Base-by-base conservation (phyloP, 1,284 basidiomycete species). In the Phaffia rhodozyma region DNA sequence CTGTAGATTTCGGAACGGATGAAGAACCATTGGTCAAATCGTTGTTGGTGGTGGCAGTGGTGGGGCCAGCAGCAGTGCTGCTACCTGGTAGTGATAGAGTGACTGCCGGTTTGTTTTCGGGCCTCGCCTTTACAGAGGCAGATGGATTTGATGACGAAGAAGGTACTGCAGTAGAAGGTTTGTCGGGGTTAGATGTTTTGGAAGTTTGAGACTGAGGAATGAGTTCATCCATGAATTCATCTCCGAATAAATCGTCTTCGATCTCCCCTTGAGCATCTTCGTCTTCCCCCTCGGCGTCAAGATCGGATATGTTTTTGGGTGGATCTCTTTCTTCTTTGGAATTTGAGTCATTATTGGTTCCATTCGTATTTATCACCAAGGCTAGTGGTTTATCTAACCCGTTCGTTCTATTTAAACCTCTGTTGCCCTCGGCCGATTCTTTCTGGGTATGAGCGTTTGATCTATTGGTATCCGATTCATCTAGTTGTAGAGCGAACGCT, bases 191-290 rank as follows among this genome's bases (percentile, higher is more conserved):
- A 18, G n/a, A 25, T 43, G 13, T 47, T 47, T n/a, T 29, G 21
- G 34, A 48, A n/a, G 53, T 55, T 34, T n/a, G n/a, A n/a, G 29
- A 30, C 25, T 34, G 29, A 25, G 29, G 52, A 38, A 47, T 53
- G 2, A 43, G 25, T 29, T 54, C 60, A 6, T 55, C 60, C 34
- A 47, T n/a, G 16, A 34, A 55, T 34, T 25, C 54, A 50, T 49
- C 58, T 21, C 58, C 58, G n/a, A 51, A 51, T 5, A 59, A 48
- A 25, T 43, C 38, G 38, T 43, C 38, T 43, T 43, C 38, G 5
- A 43, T 49, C 49, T 55, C 75, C 70, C 55, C 76, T 67, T 50
- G 73, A 67, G 63, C 72, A 66, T 68, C 71, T 23, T 70, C 69
- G 20, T 67, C 68, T 23, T 66, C 66, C 5, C 62, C 68, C 11